These are phyloP conservation scores for Sclerospora graminicola DNA, from an alignment of 352 stramenopile genomes.

Conservation along the genomic window DNA sequence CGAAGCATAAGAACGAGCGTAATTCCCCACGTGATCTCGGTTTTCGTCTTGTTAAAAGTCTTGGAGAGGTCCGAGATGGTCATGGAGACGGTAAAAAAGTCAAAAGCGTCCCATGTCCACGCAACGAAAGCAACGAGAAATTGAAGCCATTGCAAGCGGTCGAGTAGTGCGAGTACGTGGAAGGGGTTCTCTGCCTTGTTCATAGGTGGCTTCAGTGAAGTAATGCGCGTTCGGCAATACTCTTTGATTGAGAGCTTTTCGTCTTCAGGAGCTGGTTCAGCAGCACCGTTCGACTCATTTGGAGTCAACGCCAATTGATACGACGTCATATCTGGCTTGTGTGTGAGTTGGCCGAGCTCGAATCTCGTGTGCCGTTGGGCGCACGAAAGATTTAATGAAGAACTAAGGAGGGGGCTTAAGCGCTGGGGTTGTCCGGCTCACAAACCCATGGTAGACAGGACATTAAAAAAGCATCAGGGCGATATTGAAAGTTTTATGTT, in stretches of 20 bases:
- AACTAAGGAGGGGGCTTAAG: no score
- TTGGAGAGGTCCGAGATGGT: constrained; percentile 39
- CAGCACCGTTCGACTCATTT: constrained; percentile 10
- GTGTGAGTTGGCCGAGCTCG: no score
- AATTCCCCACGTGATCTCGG: constrained; percentile 48
- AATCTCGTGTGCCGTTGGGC: no score
- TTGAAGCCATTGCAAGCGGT: constrained; percentile 31
- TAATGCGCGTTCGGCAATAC: constrained; percentile 28
- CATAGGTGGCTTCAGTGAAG: constrained; percentile 33
- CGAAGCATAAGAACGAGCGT: constrained; percentile 45
- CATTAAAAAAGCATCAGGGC: no score
- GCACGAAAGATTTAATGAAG: no score
- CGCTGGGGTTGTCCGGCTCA: no score
- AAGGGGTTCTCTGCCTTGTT: constrained; percentile 20
- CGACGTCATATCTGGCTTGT: constrained; percentile 3
- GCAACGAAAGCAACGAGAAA: constrained; percentile 27
- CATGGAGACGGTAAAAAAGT: constrained; percentile 51
- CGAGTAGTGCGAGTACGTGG: constrained; percentile 16
- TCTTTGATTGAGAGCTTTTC: constrained; percentile 21
- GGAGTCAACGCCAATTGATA: constrained; percentile 24
- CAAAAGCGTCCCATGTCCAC: constrained; percentile 46
- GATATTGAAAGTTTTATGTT: no score
- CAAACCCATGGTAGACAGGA: no score
- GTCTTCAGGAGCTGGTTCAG: constrained; percentile 15
- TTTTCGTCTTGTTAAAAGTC: constrained; percentile 31